Evolutionary conservation across 164 flowering plant genomes (phyloP), one percentile per base, ranked within the genome.

Genomic region (Piper betle): DNA sequence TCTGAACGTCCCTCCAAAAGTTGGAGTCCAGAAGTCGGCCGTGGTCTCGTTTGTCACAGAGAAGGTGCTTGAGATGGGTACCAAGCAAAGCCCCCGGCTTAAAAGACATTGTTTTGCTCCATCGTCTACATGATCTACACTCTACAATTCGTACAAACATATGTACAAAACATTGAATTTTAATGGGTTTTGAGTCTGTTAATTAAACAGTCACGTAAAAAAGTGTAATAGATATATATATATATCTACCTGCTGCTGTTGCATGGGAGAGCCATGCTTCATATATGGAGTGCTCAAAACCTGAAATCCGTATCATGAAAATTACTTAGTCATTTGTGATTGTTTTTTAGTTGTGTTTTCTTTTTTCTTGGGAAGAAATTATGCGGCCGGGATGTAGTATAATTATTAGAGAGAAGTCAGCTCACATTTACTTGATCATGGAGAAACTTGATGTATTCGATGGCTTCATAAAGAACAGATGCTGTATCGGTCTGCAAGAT

Each of bases 391-490:
- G 33, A 25, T 25, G 33, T 25, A 25, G 33, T 25, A 25, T 25
- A 25, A 25, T 25, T 25, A 25, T 1, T 25, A 25, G 33, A 43
- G 66, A 20, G 62, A 25, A 25, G 33, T 25, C 33, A 25, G 74
- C 89, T 78, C 79, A 88, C 96, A 70, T 62, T 69, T 55, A 88
- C 86, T 80, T 88, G 91, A 1, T 83, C 87, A 69, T 88, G 92
- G 72, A 88, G 88, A 73, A 84, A 84, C 65, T 81, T 84, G 78
- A 86, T 88, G 77, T 88, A 88, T 57, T 86, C 88, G 66, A 84
- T 80, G 42, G 90, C 86, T 76, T 86, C 96, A 40, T 73, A 75
- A 55, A 88, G 90, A 69, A 88, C 96, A 41, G 96, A 88, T 59
- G 96, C 90, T 40, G 79, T 69, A 66, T 71, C 77, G 15, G 75